Percentiles rank a stretch among this genome's conserved stretches.
These are phyloP conservation scores for Coemansia sp. DNA, from an alignment of 192 early-diverging fungal genomes.

Conservation along the genomic window DNA sequence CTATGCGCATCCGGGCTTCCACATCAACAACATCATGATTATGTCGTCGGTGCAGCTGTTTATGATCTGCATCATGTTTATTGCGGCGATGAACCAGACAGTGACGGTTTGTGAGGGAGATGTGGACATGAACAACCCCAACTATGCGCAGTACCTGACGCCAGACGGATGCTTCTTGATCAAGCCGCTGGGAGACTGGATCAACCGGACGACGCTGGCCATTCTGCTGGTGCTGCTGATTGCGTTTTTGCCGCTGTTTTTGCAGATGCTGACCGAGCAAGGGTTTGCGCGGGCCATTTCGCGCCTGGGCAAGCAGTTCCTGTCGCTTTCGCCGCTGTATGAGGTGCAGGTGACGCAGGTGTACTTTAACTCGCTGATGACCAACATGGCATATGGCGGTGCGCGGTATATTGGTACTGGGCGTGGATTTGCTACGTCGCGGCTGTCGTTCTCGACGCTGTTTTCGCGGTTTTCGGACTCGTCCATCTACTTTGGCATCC, in stretches of 20 bases:
- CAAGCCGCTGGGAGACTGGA: conserved; percentile 75
- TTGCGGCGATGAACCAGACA: conserved; percentile 67
- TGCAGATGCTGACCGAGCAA: conserved; percentile 82
- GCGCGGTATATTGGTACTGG: conserved; percentile 85
- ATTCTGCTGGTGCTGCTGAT: conserved; percentile 81
- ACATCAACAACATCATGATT: conserved; percentile 86
- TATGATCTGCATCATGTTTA: conserved; percentile 73
- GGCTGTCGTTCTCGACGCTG: conserved; percentile 68
- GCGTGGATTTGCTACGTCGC: conserved; percentile 80
- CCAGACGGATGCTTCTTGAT: conserved; percentile 68
- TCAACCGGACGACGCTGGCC: conserved; percentile 74
- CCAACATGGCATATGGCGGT: conserved; percentile 75
- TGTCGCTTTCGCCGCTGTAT: conserved; percentile 79
- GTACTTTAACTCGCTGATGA: conserved; percentile 76
- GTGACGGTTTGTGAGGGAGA: conserved; percentile 60
- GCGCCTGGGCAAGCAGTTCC: conserved; percentile 75
- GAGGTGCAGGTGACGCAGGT: conserved; percentile 86
- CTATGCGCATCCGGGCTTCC: conserved; percentile 87
- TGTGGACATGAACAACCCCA: conserved; percentile 57
- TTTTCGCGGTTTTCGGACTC: conserved; percentile 74
- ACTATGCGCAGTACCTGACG: conserved; percentile 49
- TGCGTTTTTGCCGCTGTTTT: conserved; percentile 75
- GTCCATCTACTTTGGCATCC: conserved; percentile 73
- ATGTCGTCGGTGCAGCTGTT: conserved; percentile 80
- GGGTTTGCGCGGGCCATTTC: conserved; percentile 69